Evolutionary conservation across 306 rosid genomes (phyloP).

Genomic region (Citrullus mucosospermus): DNA sequence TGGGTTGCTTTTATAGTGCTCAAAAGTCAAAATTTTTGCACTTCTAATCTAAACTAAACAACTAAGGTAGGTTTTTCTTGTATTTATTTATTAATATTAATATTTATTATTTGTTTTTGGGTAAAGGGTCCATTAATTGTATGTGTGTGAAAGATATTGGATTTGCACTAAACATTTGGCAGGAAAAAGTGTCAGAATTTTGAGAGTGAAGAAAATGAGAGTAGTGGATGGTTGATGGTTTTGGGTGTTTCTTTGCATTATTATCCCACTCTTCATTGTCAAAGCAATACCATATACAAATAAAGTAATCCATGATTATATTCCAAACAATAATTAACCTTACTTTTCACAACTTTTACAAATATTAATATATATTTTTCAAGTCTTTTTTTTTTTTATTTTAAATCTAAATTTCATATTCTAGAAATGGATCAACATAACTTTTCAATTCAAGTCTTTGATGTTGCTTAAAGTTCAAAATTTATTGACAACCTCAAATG

Average conservation of each 20-base stretch:
- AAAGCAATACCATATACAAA: not conserved
- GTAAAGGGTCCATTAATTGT: not conserved
- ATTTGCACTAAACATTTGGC: not conserved
- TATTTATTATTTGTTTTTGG: not conserved
- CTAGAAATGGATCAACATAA: not conserved
- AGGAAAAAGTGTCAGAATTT: not conserved
- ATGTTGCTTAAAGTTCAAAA: too few relatives aligned
- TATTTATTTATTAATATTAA: too few relatives aligned
- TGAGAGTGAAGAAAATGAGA: not conserved
- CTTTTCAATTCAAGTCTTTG: not conserved
- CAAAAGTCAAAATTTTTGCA: not conserved
- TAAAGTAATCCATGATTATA: not conserved
- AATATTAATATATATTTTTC: not conserved
- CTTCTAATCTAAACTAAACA: not conserved
- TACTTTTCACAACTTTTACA: not conserved
- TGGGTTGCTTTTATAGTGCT: not conserved
- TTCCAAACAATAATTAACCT: not conserved
- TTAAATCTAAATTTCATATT: not conserved
- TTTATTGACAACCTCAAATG: not conserved
- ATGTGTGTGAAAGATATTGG: not conserved
- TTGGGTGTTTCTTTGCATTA: conserved; percentile 10
- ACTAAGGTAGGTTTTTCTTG: too few relatives aligned
- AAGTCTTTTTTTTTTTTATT: not conserved
- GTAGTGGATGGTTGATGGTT: conserved; percentile 8
- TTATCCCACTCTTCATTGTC: conserved; percentile 29